Base-by-base conservation (phyloP, 371 early-diverging fungal genomes). In the Saksenaea vasiformis region DNA sequence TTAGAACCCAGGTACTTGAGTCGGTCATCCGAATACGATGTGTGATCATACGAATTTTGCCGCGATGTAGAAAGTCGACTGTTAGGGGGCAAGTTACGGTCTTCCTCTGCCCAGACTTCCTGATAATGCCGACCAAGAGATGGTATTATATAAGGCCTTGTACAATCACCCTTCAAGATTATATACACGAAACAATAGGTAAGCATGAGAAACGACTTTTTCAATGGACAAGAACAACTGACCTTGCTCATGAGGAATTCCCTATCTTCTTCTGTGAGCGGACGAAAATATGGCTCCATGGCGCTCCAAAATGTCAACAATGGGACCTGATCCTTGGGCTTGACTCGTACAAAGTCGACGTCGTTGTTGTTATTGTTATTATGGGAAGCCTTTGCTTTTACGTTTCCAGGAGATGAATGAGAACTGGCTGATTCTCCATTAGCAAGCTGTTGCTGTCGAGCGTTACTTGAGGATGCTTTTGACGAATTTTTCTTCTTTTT, bases 101-200 rank as follows among this genome's bases (percentile, higher is more conserved):
- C 96, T 66, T 95, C 94, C 57, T 91, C 93, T 2, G 89, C 85
- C 95, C 95, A 96, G 34, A 78, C 84, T 28, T 93, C 90, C 7
- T 79, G 66, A 66, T 93, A 96, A 64, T 90, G 83, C 17, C 77
- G 78, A 9, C 95, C 96, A 0, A 93, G 80, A 14, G 88, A 84
- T 13, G 95, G 94, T 51, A 92, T 87, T 43, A 86, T 66, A 66
- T 84, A 88, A 5, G 91, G 85, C 24, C 86, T 86, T n/a, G 85
- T 78, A 53, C 87, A 80, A 62, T 95, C 94, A 17, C 75, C 84
- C 85, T 62, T 28, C 26, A 59, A 39, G 14, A 41, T 19, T 31
- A 41, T 13, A 57, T 7, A 9, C 1, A 22, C 7, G 22, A 7
- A 22, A n/a, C 17, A 47, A 9, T 19, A 56, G 15, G 34, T 28